These are phyloP conservation scores for Lasiosphaeriaceae sp. DNA, from an alignment of 495 filamentous ascomycete species.

Conservation along the genomic window DNA sequence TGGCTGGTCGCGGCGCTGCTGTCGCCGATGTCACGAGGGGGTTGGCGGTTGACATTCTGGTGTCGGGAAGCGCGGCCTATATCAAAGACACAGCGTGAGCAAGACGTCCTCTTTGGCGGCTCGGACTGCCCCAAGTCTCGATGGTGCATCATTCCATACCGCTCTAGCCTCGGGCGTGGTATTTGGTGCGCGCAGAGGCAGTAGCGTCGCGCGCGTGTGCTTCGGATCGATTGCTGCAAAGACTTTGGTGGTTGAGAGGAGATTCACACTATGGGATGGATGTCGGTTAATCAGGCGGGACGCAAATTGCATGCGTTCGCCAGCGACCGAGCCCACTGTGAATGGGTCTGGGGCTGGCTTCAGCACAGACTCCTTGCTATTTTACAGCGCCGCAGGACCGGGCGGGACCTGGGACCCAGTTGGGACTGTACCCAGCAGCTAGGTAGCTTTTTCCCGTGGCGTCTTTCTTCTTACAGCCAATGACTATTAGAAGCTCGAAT, in stretches of 20 bases:
- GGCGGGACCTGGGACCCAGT: no score
- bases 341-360: not conserved
- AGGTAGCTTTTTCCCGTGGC: no score
- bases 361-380: not conserved
- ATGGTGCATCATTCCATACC: conserved; percentile 10
- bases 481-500: no score
- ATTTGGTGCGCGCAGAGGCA: conserved; percentile 1
- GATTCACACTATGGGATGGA: conserved; percentile 11
- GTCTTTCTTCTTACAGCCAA: no score
- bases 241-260: conserved; percentile 19
- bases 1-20: conserved; percentile 22
- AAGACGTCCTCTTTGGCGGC: not conserved
- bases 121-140: not conserved
- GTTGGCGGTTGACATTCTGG: conserved; percentile 25
- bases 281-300: conserved; percentile 25
- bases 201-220: not conserved
- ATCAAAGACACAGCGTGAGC: not conserved
- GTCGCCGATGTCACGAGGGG: conserved; percentile 25
- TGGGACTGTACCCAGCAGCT: no score
- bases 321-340: conserved; percentile 4
- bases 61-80: conserved; percentile 1
- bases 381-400: no score
- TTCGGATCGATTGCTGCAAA: conserved; percentile 9
- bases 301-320: conserved; percentile 24
- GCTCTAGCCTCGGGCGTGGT: not conserved